Evolutionary conservation across 257 asterid species (phyloP), one percentile per base, ranked within the genome.

Genomic region (Solanum appendiculatum): DNA sequence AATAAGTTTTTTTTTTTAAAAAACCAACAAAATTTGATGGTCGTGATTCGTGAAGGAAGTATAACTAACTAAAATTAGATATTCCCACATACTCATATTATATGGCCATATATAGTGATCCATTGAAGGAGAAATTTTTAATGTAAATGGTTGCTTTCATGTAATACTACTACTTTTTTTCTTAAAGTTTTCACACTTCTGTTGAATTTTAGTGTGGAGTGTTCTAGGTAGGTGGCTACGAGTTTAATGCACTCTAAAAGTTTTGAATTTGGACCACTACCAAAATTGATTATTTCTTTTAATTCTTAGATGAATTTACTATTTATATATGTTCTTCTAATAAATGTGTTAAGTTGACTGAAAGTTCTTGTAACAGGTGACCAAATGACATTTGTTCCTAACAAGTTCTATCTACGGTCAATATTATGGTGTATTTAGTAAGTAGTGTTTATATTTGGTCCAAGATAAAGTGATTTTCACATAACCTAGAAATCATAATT

Each of bases 61-160:
- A 82, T 34, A 83, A 87, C 54, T 89, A 89, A 34, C 91, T 85
- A 85, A 85, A 86, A 88, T 82, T 85, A 69, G 91, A 81, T 87
- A 78, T 86, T 89, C 87, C 89, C 60, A 89, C 90, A 87, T 83
- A 86, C n/a, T 60, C 51, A 44, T 42, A 86, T 83, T 48, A 66
- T 42, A 56, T 75, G 85, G 82, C 39, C 86, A 27, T 48, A 70
- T 34, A 70, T 70, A 70, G 56, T 80, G 54, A 48, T 68, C 48
- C 42, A 51, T 86, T 70, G 77, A 58, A 56, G 78, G 36, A 39
- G 23, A 54, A 56, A 23, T n/a, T 18, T 33, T 63, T 58, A 23
- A 64, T 68, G 69, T 74, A 34, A 31, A 37, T 86, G 81, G 86
- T 51, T 29, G 89, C 87, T 89, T 84, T 87, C 85, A 64, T 86